phyloP scores from a whole-genome alignment of 352 stramenopile genomes.

The Phytophthora europaea region DNA sequence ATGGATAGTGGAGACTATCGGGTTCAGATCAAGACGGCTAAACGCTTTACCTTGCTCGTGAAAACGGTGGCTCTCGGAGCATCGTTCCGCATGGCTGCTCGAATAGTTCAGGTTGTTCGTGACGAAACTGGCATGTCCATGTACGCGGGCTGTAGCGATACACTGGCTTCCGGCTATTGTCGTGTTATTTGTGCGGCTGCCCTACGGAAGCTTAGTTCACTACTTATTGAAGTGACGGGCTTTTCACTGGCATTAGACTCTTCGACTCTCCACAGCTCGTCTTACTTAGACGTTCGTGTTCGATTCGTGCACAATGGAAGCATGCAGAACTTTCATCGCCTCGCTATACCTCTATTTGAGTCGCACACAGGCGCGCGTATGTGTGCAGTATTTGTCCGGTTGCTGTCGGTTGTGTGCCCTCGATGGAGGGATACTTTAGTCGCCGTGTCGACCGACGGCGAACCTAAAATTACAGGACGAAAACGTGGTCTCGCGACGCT shows the following conservation, averaged over 20 bases:
- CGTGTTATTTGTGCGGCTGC: too few species aligned
- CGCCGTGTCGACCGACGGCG: not conserved
- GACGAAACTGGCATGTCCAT: too few species aligned
- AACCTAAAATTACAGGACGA: not conserved
- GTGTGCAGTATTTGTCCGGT: not conserved
- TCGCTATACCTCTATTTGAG: not conserved
- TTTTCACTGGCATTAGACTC: not conserved
- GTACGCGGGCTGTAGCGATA: too few species aligned
- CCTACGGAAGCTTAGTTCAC: too few species aligned
- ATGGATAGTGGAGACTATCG: too few species aligned
- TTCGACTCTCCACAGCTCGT: not conserved
- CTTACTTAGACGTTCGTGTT: not conserved
- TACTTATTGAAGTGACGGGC: too few species aligned
- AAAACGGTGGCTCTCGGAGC: too few species aligned
- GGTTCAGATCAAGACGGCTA: too few species aligned
- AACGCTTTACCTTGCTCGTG: too few species aligned
- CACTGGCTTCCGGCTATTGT: too few species aligned
- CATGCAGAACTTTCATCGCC: not conserved
- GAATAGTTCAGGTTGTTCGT: too few species aligned
- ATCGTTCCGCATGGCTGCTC: too few species aligned
- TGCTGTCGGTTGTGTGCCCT: not conserved
- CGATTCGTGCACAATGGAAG: not conserved
- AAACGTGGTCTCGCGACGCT: constrained; percentile 1
- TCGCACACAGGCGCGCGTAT: not conserved
- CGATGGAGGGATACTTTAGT: not conserved